Evolutionary conservation across 1,284 basidiomycete species (phyloP).

Genomic region (Pseudozyma sp.): DNA sequence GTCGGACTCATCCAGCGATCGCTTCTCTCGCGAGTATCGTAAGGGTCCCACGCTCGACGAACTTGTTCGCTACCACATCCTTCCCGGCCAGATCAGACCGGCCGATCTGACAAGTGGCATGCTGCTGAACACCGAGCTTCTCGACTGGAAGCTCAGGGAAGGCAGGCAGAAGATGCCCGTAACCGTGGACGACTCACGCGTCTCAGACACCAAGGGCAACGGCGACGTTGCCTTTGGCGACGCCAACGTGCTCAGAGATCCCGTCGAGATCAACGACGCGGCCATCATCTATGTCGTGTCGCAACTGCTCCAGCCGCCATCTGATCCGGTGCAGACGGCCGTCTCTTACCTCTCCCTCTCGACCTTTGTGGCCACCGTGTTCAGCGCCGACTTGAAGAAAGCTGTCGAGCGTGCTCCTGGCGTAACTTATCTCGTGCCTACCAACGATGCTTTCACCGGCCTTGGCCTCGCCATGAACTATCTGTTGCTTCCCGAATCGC

Average conservation of each 20-base stretch:
- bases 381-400: slow-evolving; percentile 68
- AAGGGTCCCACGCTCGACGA: slow-evolving; percentile 44
- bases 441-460: slow-evolving; percentile 85
- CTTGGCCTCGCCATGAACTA: slow-evolving; percentile 91
- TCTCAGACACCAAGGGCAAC: slow-evolving; percentile 41
- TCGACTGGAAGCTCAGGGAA: slow-evolving; percentile 64
- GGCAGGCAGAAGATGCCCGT: slow-evolving; percentile 69
- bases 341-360: slow-evolving; percentile 85
- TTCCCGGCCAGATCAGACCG: slow-evolving; percentile 47
- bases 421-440: slow-evolving; percentile 87
- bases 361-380: slow-evolving; percentile 80
- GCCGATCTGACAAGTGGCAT: slow-evolving; percentile 43
- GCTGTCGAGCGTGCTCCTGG: slow-evolving; percentile 72
- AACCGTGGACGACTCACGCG: slow-evolving; percentile 67
- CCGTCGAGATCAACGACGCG: slow-evolving; percentile 78
- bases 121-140: slow-evolving; percentile 61
- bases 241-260: slow-evolving; percentile 81
- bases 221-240: slow-evolving; percentile 81
- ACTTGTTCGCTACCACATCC: slow-evolving; percentile 62
- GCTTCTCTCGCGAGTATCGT: slow-evolving; percentile 7
- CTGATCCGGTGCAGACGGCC: slow-evolving; percentile 83
- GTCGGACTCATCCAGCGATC: neutral
- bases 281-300: slow-evolving; percentile 91
- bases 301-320: slow-evolving; percentile 82
- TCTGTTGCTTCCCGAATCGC: slow-evolving; percentile 76